phyloP scores from a whole-genome alignment of 495 filamentous ascomycete species.

The Penicillium cinerascens region DNA sequence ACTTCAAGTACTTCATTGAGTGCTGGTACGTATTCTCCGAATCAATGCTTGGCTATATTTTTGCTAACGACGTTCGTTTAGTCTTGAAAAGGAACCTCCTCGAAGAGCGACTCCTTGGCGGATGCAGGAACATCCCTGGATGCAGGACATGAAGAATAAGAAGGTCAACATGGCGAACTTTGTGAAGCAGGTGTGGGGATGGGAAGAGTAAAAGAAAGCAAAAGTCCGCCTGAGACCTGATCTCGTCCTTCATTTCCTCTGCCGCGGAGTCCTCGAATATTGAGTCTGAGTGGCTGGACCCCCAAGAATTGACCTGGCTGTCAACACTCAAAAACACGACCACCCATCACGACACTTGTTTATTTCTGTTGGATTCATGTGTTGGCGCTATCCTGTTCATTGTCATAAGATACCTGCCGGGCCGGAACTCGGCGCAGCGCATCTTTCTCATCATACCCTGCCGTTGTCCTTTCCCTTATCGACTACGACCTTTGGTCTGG shows the following conservation, averaged over 20 bases:
- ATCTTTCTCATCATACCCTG: constrained; percentile 16
- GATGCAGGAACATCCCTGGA: constrained; percentile 99
- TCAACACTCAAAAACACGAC: constrained; percentile 36
- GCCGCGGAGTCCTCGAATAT: constrained; percentile 13
- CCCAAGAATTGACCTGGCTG: constrained; percentile 44
- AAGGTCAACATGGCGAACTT: constrained; percentile 96
- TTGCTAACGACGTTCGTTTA: constrained; percentile 28
- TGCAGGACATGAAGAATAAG: constrained; percentile 90
- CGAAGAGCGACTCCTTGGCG: constrained; percentile 93
- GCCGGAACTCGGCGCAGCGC: constrained; percentile 22
- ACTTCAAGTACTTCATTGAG: constrained; percentile 98
- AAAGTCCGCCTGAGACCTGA: constrained; percentile 3
- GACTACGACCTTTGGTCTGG: constrained; percentile 18
- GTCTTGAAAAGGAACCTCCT: constrained; percentile 87
- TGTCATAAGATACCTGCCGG: constrained; percentile 15
- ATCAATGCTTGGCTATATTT: not conserved
- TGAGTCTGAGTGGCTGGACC: constrained; percentile 41
- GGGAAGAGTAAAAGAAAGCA: constrained; percentile 54
- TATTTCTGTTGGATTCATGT: constrained; percentile 7
- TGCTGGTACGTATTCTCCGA: constrained; percentile 75
- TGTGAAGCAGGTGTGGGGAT: constrained; percentile 90
- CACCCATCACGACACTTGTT: constrained; percentile 14
- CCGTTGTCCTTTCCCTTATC: constrained; percentile 14
- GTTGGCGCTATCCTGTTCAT: constrained; percentile 14
- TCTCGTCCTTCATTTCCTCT: constrained; percentile 19